Evolutionary conservation across 805 yeast genomes (phyloP).

Genomic region (Jamesozyma spencerorum): DNA sequence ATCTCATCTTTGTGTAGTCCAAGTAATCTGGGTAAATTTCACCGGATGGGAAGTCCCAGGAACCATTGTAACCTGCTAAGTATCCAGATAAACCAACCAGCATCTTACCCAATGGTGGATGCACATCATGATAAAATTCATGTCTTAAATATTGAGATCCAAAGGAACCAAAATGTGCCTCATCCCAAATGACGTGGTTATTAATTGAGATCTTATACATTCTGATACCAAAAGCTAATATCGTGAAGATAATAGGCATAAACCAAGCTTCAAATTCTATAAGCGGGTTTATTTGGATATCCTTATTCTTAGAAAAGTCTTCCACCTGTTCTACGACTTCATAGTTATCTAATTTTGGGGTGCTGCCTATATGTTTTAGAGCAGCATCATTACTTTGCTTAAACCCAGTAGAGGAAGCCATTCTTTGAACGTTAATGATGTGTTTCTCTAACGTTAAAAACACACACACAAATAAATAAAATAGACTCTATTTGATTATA

Average conservation of each 20-base stretch:
- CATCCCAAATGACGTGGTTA: constrained; percentile 74
- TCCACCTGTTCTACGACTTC: constrained; percentile 1
- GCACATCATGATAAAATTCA: constrained; percentile 79
- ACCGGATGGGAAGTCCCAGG: constrained; percentile 68
- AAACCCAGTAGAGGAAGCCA: constrained; percentile 5
- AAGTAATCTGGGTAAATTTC: constrained; percentile 50
- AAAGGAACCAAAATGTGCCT: constrained; percentile 82
- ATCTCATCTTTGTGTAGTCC: constrained; percentile 57
- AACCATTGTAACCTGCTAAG: constrained; percentile 73
- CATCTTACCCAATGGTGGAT: constrained; percentile 81
- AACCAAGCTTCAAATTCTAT: constrained; percentile 27
- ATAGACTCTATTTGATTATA: no score
- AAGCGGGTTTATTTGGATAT: constrained; percentile 1
- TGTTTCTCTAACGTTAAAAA: no score
- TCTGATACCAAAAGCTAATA: constrained; percentile 44
- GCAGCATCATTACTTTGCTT: not conserved
- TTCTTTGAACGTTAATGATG: not conserved
- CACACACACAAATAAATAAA: no score
- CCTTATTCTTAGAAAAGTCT: not conserved
- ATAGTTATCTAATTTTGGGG: not conserved
- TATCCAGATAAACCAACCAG: constrained; percentile 70
- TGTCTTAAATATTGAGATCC: constrained; percentile 73
- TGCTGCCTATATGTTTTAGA: constrained; percentile 1
- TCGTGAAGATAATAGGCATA: constrained; percentile 39
- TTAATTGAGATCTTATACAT: constrained; percentile 49